A percentile compares a stretch with the other conserved stretches of the same genome.
phyloP scores from a whole-genome alignment of 257 asterid species.

The Nyctanthes arbortristis region DNA sequence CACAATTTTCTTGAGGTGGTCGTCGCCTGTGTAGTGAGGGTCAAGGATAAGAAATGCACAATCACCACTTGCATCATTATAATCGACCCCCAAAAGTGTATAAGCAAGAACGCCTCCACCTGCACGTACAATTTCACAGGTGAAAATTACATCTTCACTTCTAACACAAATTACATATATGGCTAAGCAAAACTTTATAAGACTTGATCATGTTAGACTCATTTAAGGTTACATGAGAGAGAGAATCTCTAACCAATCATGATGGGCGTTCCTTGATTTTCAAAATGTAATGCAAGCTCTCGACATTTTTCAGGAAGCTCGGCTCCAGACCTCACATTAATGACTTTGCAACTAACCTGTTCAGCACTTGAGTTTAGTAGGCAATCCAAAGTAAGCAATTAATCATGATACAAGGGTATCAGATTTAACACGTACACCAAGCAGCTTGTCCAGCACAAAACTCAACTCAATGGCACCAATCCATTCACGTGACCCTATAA shows the following conservation, averaged over 20 bases:
- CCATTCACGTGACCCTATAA: slow-evolving; percentile 93
- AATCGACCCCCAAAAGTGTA: slow-evolving; percentile 89
- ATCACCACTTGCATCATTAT: slow-evolving; percentile 77
- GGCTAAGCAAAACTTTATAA: background rate
- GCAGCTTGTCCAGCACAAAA: slow-evolving; percentile 87
- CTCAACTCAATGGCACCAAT: slow-evolving; percentile 98
- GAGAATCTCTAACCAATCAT: slow-evolving; percentile 74
- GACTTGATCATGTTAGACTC: background rate
- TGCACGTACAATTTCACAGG: slow-evolving; percentile 35
- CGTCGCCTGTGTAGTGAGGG: slow-evolving; percentile 85
- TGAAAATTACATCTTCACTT: too few species aligned
- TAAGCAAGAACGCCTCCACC: slow-evolving; percentile 99
- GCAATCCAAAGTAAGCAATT: background rate
- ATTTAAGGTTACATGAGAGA: background rate
- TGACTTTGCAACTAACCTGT: slow-evolving; percentile 93
- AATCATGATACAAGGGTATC: background rate
- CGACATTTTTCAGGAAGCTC: slow-evolving; percentile 99
- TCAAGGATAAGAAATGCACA: slow-evolving; percentile 90
- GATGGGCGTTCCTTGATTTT: slow-evolving; percentile 94
- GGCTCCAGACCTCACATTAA: slow-evolving; percentile 88
- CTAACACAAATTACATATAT: background rate
- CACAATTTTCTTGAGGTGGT: slow-evolving; percentile 75
- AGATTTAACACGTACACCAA: slow-evolving; percentile 71
- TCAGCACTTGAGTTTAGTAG: slow-evolving; percentile 14
- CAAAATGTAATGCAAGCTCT: slow-evolving; percentile 93